Conservation (phyloP, 1,284 basidiomycete genomes). For the Mycena citricolor region DNA sequence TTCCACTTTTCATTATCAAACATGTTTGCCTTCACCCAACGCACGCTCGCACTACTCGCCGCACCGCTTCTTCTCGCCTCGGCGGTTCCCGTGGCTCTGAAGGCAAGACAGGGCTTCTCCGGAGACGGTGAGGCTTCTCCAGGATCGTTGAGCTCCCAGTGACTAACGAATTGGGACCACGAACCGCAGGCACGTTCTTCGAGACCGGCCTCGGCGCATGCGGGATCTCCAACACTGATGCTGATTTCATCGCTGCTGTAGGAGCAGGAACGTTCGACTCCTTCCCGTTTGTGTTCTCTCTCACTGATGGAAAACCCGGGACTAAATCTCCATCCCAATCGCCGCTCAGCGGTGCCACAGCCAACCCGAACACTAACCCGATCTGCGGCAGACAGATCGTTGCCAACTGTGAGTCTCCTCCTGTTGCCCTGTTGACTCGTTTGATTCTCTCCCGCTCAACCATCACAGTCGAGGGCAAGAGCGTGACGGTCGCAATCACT, state of each 20-base stretch:
- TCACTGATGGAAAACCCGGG: slow-evolving; percentile 11
- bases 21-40: neutral
- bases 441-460: slow-evolving; percentile 3
- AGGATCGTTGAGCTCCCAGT: too few relatives aligned
- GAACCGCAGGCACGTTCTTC: slow-evolving; percentile 34
- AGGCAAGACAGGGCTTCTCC: too few relatives aligned
- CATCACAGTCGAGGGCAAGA: slow-evolving; percentile 50
- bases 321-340: slow-evolving; percentile 8
- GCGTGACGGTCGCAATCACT: slow-evolving; percentile 1
- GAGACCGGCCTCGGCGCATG: slow-evolving; percentile 38
- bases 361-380: slow-evolving; percentile 4
- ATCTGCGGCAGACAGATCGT: slow-evolving; percentile 7
- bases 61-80: too few relatives aligned
- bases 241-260: slow-evolving; percentile 36
- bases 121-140: too few relatives aligned
- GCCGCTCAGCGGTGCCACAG: slow-evolving; percentile 2
- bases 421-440: neutral
- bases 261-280: slow-evolving; percentile 32
- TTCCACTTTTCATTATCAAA: neutral
- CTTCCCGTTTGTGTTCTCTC: slow-evolving; percentile 30
- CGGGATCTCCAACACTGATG: slow-evolving; percentile 32
- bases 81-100: too few relatives aligned
- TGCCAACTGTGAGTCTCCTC: neutral
- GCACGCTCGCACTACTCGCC: too few relatives aligned
- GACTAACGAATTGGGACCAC: too few relatives aligned